These are phyloP conservation scores for Erucastrum elatum DNA, from an alignment of 345 rosid genomes.

Conservation along the genomic window DNA sequence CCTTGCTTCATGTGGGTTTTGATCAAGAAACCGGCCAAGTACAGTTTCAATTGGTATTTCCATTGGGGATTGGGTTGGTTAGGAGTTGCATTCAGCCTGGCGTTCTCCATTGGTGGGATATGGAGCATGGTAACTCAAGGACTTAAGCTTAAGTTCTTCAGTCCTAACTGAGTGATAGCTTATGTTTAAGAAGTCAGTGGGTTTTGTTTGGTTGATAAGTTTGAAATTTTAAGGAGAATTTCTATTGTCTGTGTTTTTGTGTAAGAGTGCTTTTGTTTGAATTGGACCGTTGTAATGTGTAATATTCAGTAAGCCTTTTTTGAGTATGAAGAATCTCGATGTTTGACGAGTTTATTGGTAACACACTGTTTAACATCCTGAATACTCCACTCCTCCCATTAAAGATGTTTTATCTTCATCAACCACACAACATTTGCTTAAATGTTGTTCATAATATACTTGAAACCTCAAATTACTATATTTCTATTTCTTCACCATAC, in stretches of 20 bases:
- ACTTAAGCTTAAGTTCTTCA: not conserved
- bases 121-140: not conserved
- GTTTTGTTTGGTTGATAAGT: not conserved
- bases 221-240: not conserved
- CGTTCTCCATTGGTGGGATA: not conserved
- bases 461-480: no score
- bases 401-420: not conserved
- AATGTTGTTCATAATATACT: no score
- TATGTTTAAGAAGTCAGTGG: not conserved
- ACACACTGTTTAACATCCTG: not conserved
- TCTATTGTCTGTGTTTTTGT: not conserved
- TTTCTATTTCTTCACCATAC: no score
- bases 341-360: not conserved
- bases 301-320: not conserved
- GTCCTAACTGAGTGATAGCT: not conserved
- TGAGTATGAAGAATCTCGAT: not conserved
- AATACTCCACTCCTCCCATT: no score
- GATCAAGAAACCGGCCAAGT: not conserved
- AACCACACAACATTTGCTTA: slow-evolving; percentile 26
- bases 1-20: not conserved
- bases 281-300: not conserved
- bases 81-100: not conserved
- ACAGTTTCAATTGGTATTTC: not conserved
- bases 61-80: not conserved
- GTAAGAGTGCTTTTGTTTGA: not conserved